Evolutionary conservation across 108 stramenopile species (phyloP).

Genomic region (Discostella pseudostelligera): DNA sequence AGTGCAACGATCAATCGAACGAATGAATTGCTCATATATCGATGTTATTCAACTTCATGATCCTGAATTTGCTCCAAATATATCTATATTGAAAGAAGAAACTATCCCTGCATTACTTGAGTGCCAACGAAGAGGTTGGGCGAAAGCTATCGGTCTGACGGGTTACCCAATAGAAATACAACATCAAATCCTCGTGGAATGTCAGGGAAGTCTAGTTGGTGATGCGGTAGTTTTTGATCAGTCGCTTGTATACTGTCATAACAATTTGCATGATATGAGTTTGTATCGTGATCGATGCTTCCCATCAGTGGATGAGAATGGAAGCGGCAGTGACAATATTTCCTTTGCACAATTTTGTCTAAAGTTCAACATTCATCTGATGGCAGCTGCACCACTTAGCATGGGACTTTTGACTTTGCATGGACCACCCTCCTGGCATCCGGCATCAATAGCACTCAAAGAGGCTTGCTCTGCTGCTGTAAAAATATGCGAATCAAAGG

Average conservation of each 20-base stretch:
- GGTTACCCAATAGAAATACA: constrained; percentile 90
- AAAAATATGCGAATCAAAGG: constrained; percentile 39
- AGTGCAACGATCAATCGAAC: constrained; percentile 63
- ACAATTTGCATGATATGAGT: constrained; percentile 77
- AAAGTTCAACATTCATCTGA: constrained; percentile 42
- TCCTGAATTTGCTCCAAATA: constrained; percentile 82
- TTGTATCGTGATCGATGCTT: constrained; percentile 43
- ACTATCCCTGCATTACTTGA: constrained; percentile 76
- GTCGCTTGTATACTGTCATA: constrained; percentile 83
- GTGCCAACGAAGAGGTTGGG: constrained; percentile 63
- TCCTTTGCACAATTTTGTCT: constrained; percentile 61
- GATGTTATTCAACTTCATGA: constrained; percentile 91
- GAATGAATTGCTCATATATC: constrained; percentile 77
- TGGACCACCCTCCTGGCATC: constrained; percentile 79
- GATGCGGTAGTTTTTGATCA: constrained; percentile 70
- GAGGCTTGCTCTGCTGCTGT: constrained; percentile 65
- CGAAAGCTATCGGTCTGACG: constrained; percentile 80
- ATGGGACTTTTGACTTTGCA: constrained; percentile 82
- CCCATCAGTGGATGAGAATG: constrained; percentile 5
- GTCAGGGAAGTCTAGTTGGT: constrained; percentile 4
- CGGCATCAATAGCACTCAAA: constrained; percentile 62
- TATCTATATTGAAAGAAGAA: constrained; percentile 67
- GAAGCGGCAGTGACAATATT: neutral
- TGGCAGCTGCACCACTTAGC: constrained; percentile 84
- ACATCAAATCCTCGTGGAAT: constrained; percentile 67